These are phyloP conservation scores for Botryobasidium botryosum DNA, from an alignment of 768 basidiomycete species.

Conservation along the genomic window DNA sequence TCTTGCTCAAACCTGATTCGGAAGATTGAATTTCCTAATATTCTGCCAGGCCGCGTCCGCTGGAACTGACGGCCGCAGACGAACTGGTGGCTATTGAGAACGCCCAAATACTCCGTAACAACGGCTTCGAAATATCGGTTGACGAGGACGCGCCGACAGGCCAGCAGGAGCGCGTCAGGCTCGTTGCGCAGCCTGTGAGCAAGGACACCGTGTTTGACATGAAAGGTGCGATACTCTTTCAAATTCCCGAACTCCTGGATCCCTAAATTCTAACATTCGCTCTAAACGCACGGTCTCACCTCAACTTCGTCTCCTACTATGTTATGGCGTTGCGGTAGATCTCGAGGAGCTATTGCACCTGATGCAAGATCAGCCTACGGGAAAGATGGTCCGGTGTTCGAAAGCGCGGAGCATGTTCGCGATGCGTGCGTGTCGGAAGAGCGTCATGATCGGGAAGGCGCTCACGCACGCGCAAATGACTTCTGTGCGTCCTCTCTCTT, in stretches of 20 bases:
- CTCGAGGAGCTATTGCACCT: conserved; percentile 84
- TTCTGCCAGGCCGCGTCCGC: conserved; percentile 40
- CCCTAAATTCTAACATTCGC: too few species aligned
- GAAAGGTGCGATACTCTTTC: conserved; percentile 37
- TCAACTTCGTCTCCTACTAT: too few species aligned
- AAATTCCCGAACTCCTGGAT: background rate
- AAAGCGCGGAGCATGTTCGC: conserved; percentile 96
- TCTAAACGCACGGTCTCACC: too few species aligned
- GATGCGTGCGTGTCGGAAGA: conserved; percentile 86
- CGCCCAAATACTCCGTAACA: conserved; percentile 58
- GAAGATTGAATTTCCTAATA: conserved; percentile 3
- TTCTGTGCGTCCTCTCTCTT: conserved; percentile 16
- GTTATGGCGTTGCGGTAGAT: conserved; percentile 34
- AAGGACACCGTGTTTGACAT: conserved; percentile 81
- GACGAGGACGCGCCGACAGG: conserved; percentile 30
- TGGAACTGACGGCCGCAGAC: conserved; percentile 81
- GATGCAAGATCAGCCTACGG: conserved; percentile 56
- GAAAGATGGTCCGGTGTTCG: conserved; percentile 78
- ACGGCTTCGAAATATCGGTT: conserved; percentile 74
- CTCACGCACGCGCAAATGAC: conserved; percentile 66
- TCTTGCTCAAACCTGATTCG: background rate
- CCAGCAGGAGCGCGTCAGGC: conserved; percentile 31
- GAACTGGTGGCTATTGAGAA: conserved; percentile 81
- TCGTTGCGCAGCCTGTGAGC: conserved; percentile 78
- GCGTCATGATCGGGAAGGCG: conserved; percentile 88